phyloP scores from a whole-genome alignment of 2,329 filamentous ascomycete species.

The Aspergillus puulaauensis region DNA sequence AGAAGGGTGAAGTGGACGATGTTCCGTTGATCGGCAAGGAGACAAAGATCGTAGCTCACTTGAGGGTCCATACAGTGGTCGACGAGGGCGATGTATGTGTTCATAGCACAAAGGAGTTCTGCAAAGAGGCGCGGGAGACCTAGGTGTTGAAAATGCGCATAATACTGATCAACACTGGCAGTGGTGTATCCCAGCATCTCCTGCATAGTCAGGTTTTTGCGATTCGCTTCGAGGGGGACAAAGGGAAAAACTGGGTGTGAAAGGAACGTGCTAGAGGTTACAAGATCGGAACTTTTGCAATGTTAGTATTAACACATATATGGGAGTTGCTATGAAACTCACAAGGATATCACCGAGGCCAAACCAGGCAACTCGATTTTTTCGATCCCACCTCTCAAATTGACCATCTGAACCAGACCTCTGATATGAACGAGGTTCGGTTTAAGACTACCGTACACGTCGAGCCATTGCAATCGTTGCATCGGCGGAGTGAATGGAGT shows the following conservation, averaged over 20 bases:
- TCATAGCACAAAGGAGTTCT: constrained; percentile 32
- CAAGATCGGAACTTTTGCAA: constrained; percentile 26
- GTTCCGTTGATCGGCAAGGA: constrained; percentile 40
- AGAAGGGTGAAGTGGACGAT: constrained; percentile 38
- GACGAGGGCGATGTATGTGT: constrained; percentile 31
- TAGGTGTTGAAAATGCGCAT: constrained; percentile 22
- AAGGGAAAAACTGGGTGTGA: constrained; percentile 26
- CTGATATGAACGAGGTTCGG: constrained; percentile 36
- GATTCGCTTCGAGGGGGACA: constrained; percentile 23
- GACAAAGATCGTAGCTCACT: constrained; percentile 20
- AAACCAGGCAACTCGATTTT: constrained; percentile 38
- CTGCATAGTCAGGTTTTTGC: constrained; percentile 20
- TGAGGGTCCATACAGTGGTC: constrained; percentile 21
- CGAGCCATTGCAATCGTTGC: constrained; percentile 36
- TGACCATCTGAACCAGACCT: constrained; percentile 36
- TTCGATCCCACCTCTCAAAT: constrained; percentile 36
- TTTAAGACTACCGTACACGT: constrained; percentile 35
- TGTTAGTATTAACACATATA: constrained; percentile 4
- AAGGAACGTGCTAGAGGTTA: constrained; percentile 26
- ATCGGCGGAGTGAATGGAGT: constrained; percentile 36
- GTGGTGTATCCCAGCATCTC: constrained; percentile 27
- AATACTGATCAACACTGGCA: constrained; percentile 25
- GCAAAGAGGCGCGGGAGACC: constrained; percentile 29
- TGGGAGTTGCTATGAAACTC: constrained; percentile 12
- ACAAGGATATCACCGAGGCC: constrained; percentile 40